Evolutionary conservation across 108 stramenopile species (phyloP).

Genomic region (Cyclotella baltica): DNA sequence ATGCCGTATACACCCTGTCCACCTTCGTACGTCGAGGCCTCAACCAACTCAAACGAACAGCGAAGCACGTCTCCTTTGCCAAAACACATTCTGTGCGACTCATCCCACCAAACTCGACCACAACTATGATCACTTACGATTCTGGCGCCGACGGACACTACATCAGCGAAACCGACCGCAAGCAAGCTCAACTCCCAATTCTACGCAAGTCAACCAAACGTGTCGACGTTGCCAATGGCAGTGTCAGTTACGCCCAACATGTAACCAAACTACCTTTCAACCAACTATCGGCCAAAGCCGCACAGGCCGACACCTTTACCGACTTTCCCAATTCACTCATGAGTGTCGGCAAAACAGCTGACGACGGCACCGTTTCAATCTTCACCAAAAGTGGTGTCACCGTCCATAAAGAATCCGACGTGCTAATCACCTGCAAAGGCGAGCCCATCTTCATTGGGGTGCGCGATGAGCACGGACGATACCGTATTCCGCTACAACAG

Average conservation of each 20-base stretch:
- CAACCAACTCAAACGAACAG: neutral
- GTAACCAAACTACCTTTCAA: neutral
- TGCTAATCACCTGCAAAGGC: no score
- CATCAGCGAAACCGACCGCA: neutral
- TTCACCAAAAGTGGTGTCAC: no score
- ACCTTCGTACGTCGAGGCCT: neutral
- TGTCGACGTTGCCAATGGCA: neutral
- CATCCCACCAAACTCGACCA: no score
- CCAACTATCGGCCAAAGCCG: neutral
- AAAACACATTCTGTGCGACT: neutral
- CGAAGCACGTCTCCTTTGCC: neutral
- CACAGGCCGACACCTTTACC: neutral
- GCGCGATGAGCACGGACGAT: no score
- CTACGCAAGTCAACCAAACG: neutral
- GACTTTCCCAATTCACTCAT: constrained; percentile 3
- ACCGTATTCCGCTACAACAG: neutral
- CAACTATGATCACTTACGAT: neutral
- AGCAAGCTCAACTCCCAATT: neutral
- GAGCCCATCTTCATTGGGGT: no score
- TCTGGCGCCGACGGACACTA: constrained; percentile 7
- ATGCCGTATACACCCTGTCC: neutral
- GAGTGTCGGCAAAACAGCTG: no score
- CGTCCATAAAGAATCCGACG: constrained; percentile 2
- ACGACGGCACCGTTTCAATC: no score
- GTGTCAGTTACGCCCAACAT: neutral